These are phyloP conservation scores for Cercospora berteroae DNA, from an alignment of 2,329 filamentous ascomycete species.

Conservation along the genomic window DNA sequence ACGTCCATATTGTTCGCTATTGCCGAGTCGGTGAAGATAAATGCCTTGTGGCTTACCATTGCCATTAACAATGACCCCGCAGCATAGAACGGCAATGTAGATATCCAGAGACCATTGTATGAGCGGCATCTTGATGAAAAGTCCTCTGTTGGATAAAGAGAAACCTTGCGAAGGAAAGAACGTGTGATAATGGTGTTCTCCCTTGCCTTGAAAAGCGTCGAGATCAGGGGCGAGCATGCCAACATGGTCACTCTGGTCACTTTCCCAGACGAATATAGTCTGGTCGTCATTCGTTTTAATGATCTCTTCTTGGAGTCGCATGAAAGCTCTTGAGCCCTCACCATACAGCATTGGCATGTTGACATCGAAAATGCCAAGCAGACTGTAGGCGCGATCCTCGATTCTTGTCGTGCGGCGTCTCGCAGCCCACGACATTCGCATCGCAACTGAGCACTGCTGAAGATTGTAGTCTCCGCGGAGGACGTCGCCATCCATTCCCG, in stretches of 20 bases:
- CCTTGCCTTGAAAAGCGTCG: background rate
- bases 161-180: background rate
- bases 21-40: background rate
- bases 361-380: background rate
- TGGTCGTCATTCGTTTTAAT: background rate
- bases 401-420: background rate
- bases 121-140: background rate
- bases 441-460: background rate
- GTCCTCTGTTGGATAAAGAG: background rate
- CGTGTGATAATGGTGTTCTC: background rate
- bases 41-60: background rate
- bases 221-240: background rate
- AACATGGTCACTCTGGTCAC: background rate
- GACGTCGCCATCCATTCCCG: background rate
- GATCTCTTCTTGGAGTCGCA: background rate
- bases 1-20: background rate
- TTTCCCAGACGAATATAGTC: background rate
- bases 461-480: background rate
- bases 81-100: background rate
- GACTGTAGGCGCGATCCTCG: background rate
- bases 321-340: background rate
- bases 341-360: constrained; percentile 2
- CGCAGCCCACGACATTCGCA: background rate
- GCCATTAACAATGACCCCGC: background rate
- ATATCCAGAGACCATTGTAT: background rate